Evolutionary conservation across 495 filamentous ascomycete genomes (phyloP), one percentile per base, ranked within the genome.

Genomic region (Usnea hakonensis): DNA sequence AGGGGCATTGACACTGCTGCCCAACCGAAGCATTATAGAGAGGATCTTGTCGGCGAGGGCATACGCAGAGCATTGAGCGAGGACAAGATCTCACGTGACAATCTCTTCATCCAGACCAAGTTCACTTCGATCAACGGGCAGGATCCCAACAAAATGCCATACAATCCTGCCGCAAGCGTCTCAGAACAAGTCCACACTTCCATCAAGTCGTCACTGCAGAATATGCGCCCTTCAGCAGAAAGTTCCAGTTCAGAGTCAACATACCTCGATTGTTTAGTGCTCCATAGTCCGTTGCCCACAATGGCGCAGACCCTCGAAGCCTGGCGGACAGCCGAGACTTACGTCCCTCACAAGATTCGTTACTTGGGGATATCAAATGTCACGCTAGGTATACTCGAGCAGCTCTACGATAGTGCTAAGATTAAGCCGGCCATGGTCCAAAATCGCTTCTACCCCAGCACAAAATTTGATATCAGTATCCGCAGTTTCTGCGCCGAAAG

Each of bases 51-150:
- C 0, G 88, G 86, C 4, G 78, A 81, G 28, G 90, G 83, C 0
- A 77, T 92, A 52, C 75, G 78, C 56, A 70, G 74, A 58, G 85
- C 83, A 32, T 78, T 89, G 62, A 62, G 70, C 19, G 81, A 83
- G 41, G 83, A 82, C 4, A 72, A 81, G 19, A 74, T 88, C 57
- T 79, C 72, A 36, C 77, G 88, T 41, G 73, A 78, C 33, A 84
- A 88, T 56, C 60, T 91, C 55, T 88, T 81, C 66, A 84, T 86
- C 28, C 90, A 95, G 81, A 91, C 90, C 13, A 94, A 94, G 71
- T 92, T 85, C 74, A 89, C 87, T 7, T 78, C 87, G 2, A 63
- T 80, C 19, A 74, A 74, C 41, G 81, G 82, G 17, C 87, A 90
- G 67, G 80, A 86, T 56, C 76, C 72, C 7, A 53, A 54, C 5